Conservation (phyloP, 164 flowering plant genomes). For the Chimonanthus praecox region DNA sequence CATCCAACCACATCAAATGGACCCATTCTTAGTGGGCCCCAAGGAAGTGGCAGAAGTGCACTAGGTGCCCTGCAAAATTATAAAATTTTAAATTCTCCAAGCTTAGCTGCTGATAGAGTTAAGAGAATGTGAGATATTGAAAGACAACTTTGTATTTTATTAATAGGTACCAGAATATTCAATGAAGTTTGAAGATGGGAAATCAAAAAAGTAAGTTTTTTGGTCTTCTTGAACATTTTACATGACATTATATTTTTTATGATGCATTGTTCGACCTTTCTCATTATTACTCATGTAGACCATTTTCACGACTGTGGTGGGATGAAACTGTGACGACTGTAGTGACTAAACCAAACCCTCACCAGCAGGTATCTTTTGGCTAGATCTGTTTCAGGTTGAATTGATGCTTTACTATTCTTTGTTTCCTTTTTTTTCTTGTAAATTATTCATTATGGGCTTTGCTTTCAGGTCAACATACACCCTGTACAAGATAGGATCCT, state of each 20-base stretch:
- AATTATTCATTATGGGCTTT: not conserved
- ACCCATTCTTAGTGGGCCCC: too few relatives aligned
- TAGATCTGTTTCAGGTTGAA: not conserved
- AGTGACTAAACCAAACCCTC: slow-evolving; percentile 33
- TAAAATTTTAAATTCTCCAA: too few relatives aligned
- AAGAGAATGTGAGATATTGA: too few relatives aligned
- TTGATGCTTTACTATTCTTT: not conserved
- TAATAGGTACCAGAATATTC: slow-evolving; percentile 50
- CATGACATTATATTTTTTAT: not conserved
- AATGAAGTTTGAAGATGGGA: slow-evolving; percentile 33
- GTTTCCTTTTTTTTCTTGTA: too few relatives aligned
- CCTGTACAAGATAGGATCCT: slow-evolving; percentile 62
- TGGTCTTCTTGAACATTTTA: not conserved
- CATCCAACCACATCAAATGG: too few relatives aligned
- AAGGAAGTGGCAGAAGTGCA: too few relatives aligned
- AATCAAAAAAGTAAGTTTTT: slow-evolving; percentile 32
- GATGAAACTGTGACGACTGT: slow-evolving; percentile 62
- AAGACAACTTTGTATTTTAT: not conserved
- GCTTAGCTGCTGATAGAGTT: too few relatives aligned
- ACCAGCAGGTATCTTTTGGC: slow-evolving; percentile 29
- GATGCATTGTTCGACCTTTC: not conserved
- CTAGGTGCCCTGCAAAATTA: too few relatives aligned
- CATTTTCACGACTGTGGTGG: slow-evolving; percentile 70
- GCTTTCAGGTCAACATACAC: slow-evolving; percentile 38
- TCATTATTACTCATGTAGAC: slow-evolving; percentile 26